Evolutionary conservation across 2,329 filamentous ascomycete genomes (phyloP).

Genomic region (Chaetomiaceae sp.): DNA sequence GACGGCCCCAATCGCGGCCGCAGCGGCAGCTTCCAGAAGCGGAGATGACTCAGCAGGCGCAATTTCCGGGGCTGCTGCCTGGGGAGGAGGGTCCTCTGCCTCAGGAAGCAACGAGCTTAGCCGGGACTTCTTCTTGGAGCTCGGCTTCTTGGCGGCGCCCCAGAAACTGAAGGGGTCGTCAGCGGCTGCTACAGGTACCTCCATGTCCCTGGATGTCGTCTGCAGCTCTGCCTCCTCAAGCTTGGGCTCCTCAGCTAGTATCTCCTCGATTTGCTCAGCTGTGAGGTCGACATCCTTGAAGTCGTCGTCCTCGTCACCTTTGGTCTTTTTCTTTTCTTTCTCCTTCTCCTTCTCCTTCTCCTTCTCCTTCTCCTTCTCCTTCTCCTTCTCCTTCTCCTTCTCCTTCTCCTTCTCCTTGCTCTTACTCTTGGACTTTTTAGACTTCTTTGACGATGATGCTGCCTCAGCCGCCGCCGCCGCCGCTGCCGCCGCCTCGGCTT

Average conservation of each 20-base stretch:
- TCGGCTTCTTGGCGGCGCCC: conserved; percentile 46
- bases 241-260: conserved; percentile 31
- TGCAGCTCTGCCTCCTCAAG: conserved; percentile 19
- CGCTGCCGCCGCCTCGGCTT: conserved; percentile 23
- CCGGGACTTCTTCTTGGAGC: conserved; percentile 32
- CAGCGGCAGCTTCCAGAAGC: conserved; percentile 43
- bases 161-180: conserved; percentile 53
- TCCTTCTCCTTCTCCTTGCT: conserved; percentile 24
- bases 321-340: conserved; percentile 17
- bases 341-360: conserved; percentile 29
- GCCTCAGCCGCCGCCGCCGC: conserved; percentile 27
- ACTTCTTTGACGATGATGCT: conserved; percentile 33
- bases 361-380: conserved; percentile 25
- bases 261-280: conserved; percentile 41
- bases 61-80: conserved; percentile 36
- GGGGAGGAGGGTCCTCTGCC: conserved; percentile 11
- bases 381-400: background rate
- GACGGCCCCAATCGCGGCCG: conserved; percentile 22
- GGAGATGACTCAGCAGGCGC: conserved; percentile 47
- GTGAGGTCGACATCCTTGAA: conserved; percentile 37
- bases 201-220: conserved; percentile 29
- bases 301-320: conserved; percentile 30
- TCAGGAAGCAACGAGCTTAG: conserved; percentile 27
- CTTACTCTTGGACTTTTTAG: conserved; percentile 36
- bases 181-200: conserved; percentile 23